Percentiles rank a stretch among this genome's conserved stretches.
Evolutionary conservation across 345 rosid species (phyloP).

Genomic region (Hypericum androsaemum): DNA sequence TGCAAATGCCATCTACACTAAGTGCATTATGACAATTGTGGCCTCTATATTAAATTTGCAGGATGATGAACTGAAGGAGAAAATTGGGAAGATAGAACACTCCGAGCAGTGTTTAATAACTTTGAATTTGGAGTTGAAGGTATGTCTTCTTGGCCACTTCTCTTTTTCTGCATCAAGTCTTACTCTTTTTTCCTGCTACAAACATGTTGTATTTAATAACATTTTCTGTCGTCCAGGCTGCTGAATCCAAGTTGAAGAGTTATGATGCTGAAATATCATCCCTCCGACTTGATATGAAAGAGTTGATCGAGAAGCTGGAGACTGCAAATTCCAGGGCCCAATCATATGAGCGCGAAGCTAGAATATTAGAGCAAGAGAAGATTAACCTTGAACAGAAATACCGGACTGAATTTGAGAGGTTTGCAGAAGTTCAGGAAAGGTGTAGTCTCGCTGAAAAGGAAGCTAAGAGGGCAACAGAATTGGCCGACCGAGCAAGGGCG

Average conservation of each 20-base stretch:
- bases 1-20: too few relatives aligned
- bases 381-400: slow-evolving; percentile 27
- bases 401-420: slow-evolving; percentile 17
- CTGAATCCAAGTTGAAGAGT: slow-evolving; percentile 23
- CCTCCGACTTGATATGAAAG: slow-evolving; percentile 22
- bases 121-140: slow-evolving; percentile 79
- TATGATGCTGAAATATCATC: slow-evolving; percentile 21
- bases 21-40: background rate
- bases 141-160: slow-evolving; percentile 16
- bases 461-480: slow-evolving; percentile 16
- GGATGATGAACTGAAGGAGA: slow-evolving; percentile 78
- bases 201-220: too few relatives aligned
- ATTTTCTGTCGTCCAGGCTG: slow-evolving; percentile 15
- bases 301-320: slow-evolving; percentile 22
- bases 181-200: too few relatives aligned
- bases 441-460: slow-evolving; percentile 18
- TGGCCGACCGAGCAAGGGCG: slow-evolving; percentile 18
- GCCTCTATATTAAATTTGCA: slow-evolving; percentile 24
- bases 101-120: slow-evolving; percentile 77
- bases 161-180: too few relatives aligned
- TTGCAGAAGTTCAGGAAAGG: slow-evolving; percentile 18
- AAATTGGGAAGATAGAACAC: slow-evolving; percentile 53
- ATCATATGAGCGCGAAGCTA: slow-evolving; percentile 22
- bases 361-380: slow-evolving; percentile 18
- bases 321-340: slow-evolving; percentile 15